Base-by-base conservation (phyloP, 768 basidiomycete species). In the Amanita muscaria region DNA sequence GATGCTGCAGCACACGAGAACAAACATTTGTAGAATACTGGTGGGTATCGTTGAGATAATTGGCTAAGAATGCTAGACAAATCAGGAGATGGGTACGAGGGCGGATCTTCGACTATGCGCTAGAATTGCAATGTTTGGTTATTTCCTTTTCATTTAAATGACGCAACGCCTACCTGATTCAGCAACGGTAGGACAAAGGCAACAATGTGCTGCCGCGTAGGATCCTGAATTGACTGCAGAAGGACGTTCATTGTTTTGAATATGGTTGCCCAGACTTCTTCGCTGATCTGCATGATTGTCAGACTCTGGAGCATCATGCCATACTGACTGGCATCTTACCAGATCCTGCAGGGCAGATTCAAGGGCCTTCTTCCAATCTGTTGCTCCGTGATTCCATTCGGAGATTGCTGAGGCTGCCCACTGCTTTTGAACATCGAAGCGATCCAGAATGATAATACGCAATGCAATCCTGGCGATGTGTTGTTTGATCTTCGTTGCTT, bases 21-120 rank as follows among this genome's bases (percentile, higher is more conserved):
- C 6, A 88, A 60, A 0, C 82, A 80, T 55, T 79, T 83, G 65
- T 76, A 87, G 60, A 88, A 85, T 0, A 79, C 48, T 40, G 72
- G 77, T 0, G 83, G 84, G 46, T 74, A 70, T 12, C 59, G 50
- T 35, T 68, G 62, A 2, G 81, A 76, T 15, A 81, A 51, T 12
- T 60, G 60, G 24, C 71, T 64, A 2, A 87, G 63, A 32, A 88
- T 64, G 25, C 65, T 60, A 4, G 74, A 67, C 0, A 88, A 60
- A 1, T 64, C 58, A 2, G 62, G 56, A 32, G 58, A 71, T 3
- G 77, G 76, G 44, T 63, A 54, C 12, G 72, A 62, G 1, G 79
- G 78, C 4, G 80, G 74, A 39, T 74, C 68, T 41, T 69, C 60
- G 16, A 73, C 64, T 6, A 84, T 56, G 55, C 73, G 76, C 81